Evolutionary conservation across 2,329 filamentous ascomycete species (phyloP), one percentile per base, ranked within the genome.

Genomic region (Ophioceras dolichostomum): DNA sequence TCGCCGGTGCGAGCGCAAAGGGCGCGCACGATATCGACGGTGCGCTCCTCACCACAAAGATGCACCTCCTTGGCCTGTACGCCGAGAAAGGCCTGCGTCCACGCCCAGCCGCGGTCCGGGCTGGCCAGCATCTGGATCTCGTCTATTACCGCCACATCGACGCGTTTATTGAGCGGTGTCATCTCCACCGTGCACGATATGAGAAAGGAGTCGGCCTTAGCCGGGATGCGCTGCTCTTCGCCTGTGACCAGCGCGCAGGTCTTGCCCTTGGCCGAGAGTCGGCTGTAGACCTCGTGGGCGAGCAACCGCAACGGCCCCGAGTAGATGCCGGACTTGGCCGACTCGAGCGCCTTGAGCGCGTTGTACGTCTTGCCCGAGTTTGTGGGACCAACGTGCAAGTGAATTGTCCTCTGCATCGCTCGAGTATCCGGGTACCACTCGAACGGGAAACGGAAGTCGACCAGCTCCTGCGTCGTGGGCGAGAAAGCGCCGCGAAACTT

Each of bases 281-380:
- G 77, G n/a, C 79, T 71, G 54, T 87, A 96, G n/a, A 96, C 82
- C 57, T 98, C 91, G 50, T 94, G 88, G 1, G 91, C 91, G 20
- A 98, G 68, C 33, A 98, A 63, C 34, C 91, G 75, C 32, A 98
- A 63, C 0, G 91, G 91, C 0, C 93, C 91, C 4, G 89, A 86
- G 54, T 96, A 98, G 35, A 94, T 78, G 28, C 91, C 91, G 8
- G 67, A 70, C 21, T 78, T 69, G 3, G 81, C 79, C 35, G 74
- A 67, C 54, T 95, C 85, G 10, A 98, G 68, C 10, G 82, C 77
- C 59, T 94, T 80, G 44, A 98, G 62, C 1, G 91, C 93, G 53
- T 87, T 82, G 54, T 96, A 98, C 0, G 93, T 98, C 66, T 98
- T 98, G 40, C 91, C 91, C 1, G 91, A 96, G 57, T 98, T 98